Conservation (phyloP, 345 rosid genomes). For the Durio zibethinus region DNA sequence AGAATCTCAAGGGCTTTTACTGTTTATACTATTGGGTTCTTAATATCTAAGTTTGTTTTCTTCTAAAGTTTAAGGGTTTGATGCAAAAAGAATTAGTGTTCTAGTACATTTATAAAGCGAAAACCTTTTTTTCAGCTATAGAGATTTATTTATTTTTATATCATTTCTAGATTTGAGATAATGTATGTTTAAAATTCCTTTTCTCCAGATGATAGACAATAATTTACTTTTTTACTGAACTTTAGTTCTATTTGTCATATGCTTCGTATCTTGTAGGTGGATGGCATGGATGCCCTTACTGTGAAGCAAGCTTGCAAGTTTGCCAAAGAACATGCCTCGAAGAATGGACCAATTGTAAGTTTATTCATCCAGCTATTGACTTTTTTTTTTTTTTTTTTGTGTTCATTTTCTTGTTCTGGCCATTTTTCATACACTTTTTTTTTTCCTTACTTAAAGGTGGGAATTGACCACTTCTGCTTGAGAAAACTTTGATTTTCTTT, state of each 20-base stretch:
- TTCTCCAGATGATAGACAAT: background rate
- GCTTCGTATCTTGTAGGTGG: conserved; percentile 43
- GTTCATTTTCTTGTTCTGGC: background rate
- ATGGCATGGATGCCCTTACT: conserved; percentile 97
- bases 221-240: background rate
- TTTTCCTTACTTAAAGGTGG: background rate
- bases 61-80: background rate
- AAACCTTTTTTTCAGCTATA: background rate
- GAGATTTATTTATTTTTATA: background rate
- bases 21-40: background rate
- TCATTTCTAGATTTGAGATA: background rate
- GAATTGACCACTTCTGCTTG: background rate
- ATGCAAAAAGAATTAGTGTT: background rate
- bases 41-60: background rate
- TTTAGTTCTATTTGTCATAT: background rate
- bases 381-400: background rate
- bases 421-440: background rate
- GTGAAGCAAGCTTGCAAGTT: conserved; percentile 96
- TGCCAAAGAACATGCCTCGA: conserved; percentile 84
- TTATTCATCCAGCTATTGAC: background rate
- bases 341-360: conserved; percentile 96
- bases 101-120: background rate
- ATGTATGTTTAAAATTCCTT: background rate
- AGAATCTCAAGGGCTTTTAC: background rate
- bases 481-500: background rate